Base-by-base conservation (phyloP, 192 early-diverging fungal genomes). In the Coemansia sp. region DNA sequence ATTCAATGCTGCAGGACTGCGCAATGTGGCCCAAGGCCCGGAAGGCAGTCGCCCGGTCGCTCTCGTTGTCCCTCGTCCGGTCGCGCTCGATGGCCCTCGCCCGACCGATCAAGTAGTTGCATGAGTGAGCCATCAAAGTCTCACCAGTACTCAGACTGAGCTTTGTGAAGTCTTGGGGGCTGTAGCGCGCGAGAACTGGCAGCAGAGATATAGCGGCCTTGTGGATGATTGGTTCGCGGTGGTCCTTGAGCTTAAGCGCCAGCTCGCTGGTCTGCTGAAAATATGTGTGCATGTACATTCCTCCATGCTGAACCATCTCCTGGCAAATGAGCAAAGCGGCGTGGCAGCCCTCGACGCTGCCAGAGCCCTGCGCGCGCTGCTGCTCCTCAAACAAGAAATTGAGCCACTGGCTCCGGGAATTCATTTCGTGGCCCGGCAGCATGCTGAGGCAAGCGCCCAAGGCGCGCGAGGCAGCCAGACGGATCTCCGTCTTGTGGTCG, bases 21-120 rank as follows among this genome's bases (percentile, higher is more conserved):
- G 92, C 88, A 21, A 97, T 81, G 33, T 85, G 83, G 1, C 90
- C 93, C 42, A 97, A 87, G 5, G 93, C 86, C 27, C 84, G 56
- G 49, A 93, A 93, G 1, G 88, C 92, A 75, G 73, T 58, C 36
- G 80, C 39, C 11, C 66, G 41, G 13, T 62, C 66, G 9, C 26
- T 15, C 61, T 34, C 86, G 78, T 27, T 91, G 87, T 27, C 79
- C 63, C 23, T 90, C 86, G 49, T 81, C 36, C 86, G 81, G n/a
- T 62, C 66, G 9, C 26, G 23, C 61, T 34, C 86, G 78, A 25
- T 91, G 87, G 31, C 79, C 63, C 23, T 90, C 86, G 49, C 82
- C 36, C 86, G 81, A 8, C 43, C 70, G 23, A 94, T 68, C 4
- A 97, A 79, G 63, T 88, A 88, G 0, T 63, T 50, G 83, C 93